phyloP scores from a whole-genome alignment of 2,329 filamentous ascomycete species.

The Hypoxylon sp. region DNA sequence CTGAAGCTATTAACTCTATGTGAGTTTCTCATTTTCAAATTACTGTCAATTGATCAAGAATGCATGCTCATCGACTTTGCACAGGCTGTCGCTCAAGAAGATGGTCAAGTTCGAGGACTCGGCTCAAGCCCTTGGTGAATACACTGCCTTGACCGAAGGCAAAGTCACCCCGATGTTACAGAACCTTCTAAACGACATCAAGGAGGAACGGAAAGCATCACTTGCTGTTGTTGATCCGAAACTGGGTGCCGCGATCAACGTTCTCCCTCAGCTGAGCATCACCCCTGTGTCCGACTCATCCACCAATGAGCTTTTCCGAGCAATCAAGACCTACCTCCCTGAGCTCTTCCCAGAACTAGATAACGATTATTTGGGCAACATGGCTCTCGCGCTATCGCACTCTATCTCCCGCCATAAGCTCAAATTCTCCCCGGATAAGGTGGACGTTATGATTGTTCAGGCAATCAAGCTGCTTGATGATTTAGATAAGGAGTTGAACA shows the following conservation, averaged over 20 bases:
- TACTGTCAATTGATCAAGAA: conserved; percentile 19
- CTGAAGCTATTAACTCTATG: conserved; percentile 89
- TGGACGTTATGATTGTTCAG: conserved; percentile 99
- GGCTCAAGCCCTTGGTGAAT: conserved; percentile 89
- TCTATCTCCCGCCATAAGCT: conserved; percentile 97
- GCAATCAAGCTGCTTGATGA: conserved; percentile 95
- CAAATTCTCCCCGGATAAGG: conserved; percentile 98
- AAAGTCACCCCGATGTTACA: conserved; percentile 93
- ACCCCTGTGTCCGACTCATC: conserved; percentile 84
- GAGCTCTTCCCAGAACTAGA: conserved; percentile 91
- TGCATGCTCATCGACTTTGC: conserved; percentile 14
- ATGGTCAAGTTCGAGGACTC: conserved; percentile 98
- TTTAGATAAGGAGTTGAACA: conserved; percentile 98
- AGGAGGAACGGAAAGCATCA: conserved; percentile 97
- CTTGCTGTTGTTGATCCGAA: conserved; percentile 95
- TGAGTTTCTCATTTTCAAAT: conserved; percentile 64
- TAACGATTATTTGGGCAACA: conserved; percentile 89
- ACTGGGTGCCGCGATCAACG: conserved; percentile 91
- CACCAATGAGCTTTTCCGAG: conserved; percentile 91
- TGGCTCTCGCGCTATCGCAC: conserved; percentile 96
- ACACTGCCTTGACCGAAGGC: conserved; percentile 88
- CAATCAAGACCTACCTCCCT: conserved; percentile 90
- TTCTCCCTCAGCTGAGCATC: conserved; percentile 89
- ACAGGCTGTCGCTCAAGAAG: conserved; percentile 92
- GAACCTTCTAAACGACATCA: conserved; percentile 87